Base-by-base conservation (phyloP, 2,329 filamentous ascomycete species). In the Exserohilum rostratum region DNA sequence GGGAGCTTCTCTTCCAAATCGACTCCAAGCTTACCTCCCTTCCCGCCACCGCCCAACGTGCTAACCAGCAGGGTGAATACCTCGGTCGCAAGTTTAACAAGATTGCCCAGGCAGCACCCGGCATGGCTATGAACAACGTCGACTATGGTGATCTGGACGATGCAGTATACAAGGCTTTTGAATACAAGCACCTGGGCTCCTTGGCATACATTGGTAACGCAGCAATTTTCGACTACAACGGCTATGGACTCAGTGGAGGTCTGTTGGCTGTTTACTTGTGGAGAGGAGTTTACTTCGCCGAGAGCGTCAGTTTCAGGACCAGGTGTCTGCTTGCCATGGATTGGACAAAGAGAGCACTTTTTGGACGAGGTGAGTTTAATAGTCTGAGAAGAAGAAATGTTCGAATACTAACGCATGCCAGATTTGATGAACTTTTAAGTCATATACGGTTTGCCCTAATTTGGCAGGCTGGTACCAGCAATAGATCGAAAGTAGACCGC, bases 201-300 rank as follows among this genome's bases (percentile, higher is more conserved):
- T 78, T 99, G 66, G 95, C 96, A 5, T 99, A 99, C 69, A 87
- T 99, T 63, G 96, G 96, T 39, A 99, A 99, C 74, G 93, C 92
- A 6, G 95, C 95, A 4, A 88, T 99, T 35, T 99, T 99, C 68
- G 95, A 99, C 72, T 85, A 95, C 49, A 85, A 88, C 38, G 93
- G 91, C 0, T 84, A 89, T 80, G 93, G 83, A 65, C 78, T 95
- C 53, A 86, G 86, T 1, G 95, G 95, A 46, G 95, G 95, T 0
- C 77, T 99, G 40, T 84, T 96, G 83, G 95, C 93, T 0, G 93
- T 98, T 44, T 99, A 99, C 75, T 85, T 96, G 30, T 99, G 95
- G 95, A 83, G 95, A 58, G 93, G 91, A 61, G 89, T 97, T 12
- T 99, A 99, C 78, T 99, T 99, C 79, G 92, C 95, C 11, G 91